phyloP scores from a whole-genome alignment of 2,329 filamentous ascomycete genomes.

The Penicillium sp. region DNA sequence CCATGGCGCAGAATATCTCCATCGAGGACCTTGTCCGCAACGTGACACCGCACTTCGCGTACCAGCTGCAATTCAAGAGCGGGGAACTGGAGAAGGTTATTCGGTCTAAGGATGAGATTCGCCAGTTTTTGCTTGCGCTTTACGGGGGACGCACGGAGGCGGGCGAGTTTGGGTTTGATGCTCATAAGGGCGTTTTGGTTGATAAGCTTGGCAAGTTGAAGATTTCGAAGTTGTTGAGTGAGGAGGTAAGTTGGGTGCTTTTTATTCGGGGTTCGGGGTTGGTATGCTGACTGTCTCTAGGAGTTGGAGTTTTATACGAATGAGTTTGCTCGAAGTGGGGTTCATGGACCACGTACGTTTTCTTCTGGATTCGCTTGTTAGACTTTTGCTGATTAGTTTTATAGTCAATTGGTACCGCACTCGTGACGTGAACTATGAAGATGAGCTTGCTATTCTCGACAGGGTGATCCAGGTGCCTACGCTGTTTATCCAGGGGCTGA shows the following conservation, averaged over 20 bases:
- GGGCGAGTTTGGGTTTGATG: slow-evolving; percentile 58
- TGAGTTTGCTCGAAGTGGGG: slow-evolving; percentile 67
- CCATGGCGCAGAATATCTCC: slow-evolving; percentile 52
- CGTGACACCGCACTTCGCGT: slow-evolving; percentile 67
- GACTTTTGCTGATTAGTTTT: background rate
- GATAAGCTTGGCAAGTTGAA: slow-evolving; percentile 60
- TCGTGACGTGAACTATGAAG: slow-evolving; percentile 68
- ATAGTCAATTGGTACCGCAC: slow-evolving; percentile 83
- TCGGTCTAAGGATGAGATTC: slow-evolving; percentile 60
- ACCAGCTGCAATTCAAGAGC: slow-evolving; percentile 77
- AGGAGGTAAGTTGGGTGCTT: slow-evolving; percentile 48
- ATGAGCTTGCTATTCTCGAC: slow-evolving; percentile 56
- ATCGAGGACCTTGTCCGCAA: slow-evolving; percentile 60
- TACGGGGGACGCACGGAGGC: slow-evolving; percentile 64
- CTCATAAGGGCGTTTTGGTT: slow-evolving; percentile 61
- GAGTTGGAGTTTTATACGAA: slow-evolving; percentile 75
- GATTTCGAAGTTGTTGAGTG: slow-evolving; percentile 58
- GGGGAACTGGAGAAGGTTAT: slow-evolving; percentile 62
- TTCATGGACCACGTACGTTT: slow-evolving; percentile 67
- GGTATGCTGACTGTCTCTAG: slow-evolving; percentile 21
- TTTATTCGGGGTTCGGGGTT: background rate
- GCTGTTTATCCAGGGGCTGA: slow-evolving; percentile 70
- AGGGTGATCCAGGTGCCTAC: slow-evolving; percentile 59
- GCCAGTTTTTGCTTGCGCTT: slow-evolving; percentile 67
- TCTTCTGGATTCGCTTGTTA: background rate